Percentiles rank a stretch among this genome's conserved stretches.
phyloP scores from a whole-genome alignment of 768 basidiomycete species.

The Filobasidium wieringae region DNA sequence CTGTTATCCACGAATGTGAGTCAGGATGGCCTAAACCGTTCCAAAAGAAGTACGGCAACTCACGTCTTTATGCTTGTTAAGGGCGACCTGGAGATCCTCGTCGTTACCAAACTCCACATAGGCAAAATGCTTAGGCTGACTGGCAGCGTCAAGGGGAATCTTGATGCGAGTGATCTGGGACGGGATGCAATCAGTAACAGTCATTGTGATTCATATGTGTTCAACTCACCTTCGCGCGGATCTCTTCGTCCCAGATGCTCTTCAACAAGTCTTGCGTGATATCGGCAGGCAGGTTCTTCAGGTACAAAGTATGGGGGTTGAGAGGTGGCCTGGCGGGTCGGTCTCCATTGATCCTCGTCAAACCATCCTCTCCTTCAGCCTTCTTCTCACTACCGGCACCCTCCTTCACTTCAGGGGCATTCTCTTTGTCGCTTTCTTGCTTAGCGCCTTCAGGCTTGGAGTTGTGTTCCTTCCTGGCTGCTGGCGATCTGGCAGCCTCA shows the following conservation, averaged over 20 bases:
- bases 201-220: constrained; percentile 37
- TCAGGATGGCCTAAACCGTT: background rate
- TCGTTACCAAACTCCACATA: constrained; percentile 88
- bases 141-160: constrained; percentile 22
- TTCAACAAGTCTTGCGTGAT: constrained; percentile 26
- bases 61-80: constrained; percentile 65
- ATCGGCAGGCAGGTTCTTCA: constrained; percentile 24
- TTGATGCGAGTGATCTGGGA: constrained; percentile 27
- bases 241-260: constrained; percentile 16
- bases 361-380: constrained; percentile 3
- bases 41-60: constrained; percentile 14
- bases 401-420: background rate
- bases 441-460: constrained; percentile 4
- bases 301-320: constrained; percentile 28
- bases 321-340: constrained; percentile 10
- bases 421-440: constrained; percentile 1
- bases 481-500: constrained; percentile 1
- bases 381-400: background rate
- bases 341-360: constrained; percentile 4
- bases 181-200: constrained; percentile 26
- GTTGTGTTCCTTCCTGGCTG: background rate
- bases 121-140: constrained; percentile 46
- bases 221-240: constrained; percentile 18
- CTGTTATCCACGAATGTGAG: constrained; percentile 8
- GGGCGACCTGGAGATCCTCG: constrained; percentile 65